phyloP scores from a whole-genome alignment of 768 basidiomycete species.

The Tricholoma terreum region DNA sequence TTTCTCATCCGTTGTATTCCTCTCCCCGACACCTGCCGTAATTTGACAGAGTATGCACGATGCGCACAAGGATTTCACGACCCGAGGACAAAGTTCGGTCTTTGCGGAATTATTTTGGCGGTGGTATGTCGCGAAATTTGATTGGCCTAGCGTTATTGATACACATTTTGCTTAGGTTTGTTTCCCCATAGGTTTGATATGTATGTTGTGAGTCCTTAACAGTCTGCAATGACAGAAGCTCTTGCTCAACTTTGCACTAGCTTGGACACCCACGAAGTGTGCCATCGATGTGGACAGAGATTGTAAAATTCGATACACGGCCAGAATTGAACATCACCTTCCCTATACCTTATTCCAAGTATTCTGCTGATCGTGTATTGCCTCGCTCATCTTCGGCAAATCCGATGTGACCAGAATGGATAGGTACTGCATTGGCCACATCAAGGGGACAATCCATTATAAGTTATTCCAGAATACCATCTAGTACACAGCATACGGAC shows the following conservation, averaged over 20 bases:
- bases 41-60: slow-evolving; percentile 10
- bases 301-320: neutral
- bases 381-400: no score
- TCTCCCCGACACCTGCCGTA: neutral
- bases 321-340: neutral
- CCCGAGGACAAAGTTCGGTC: slow-evolving; percentile 11
- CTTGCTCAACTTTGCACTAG: neutral
- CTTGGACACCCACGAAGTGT: slow-evolving; percentile 9
- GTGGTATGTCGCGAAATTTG: slow-evolving; percentile 7
- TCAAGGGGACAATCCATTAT: no score
- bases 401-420: no score
- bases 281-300: slow-evolving; percentile 9
- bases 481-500: neutral
- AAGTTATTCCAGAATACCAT: neutral
- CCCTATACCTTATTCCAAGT: neutral
- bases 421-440: no score
- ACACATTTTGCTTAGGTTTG: slow-evolving; percentile 3
- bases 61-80: slow-evolving; percentile 14
- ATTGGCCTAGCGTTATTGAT: neutral
- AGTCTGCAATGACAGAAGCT: neutral
- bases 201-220: slow-evolving; percentile 10
- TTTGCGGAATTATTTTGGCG: slow-evolving; percentile 15
- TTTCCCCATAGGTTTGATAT: slow-evolving; percentile 17
- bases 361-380: neutral
- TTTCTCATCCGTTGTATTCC: neutral